Evolutionary conservation across 1,139 yeast species (phyloP), one percentile per base, ranked within the genome.

Genomic region (Suhomyces wounanorum): DNA sequence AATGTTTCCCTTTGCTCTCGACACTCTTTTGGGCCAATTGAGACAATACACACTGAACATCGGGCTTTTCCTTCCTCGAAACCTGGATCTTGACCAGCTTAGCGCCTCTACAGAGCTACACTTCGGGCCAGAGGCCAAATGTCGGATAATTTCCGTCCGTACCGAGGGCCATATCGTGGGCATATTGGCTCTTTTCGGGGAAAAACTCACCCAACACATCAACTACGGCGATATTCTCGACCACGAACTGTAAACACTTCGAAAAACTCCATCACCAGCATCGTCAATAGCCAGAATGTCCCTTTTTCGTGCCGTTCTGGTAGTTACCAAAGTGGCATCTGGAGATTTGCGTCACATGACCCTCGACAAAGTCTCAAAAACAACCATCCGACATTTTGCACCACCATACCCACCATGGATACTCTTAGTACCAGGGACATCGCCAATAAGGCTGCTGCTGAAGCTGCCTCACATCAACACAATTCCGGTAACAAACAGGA

Each of bases 21-120:
- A 74, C n/a, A 64, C 67, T 23, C 63, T 86, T 21, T 64, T 85
- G 40, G 48, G 50, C 10, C 76, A 77, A 16, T 66, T 84, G 53
- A 62, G 70, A 21, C 64, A 65, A 37, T 68, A 84, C 17, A 64
- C 85, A 0, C 60, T 67, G 1, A 83, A 86, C 56, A 77, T 89
- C 33, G 87, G 84, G 8, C 66, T 90, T 11, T 90, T 87, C 62
- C 73, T 91, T n/a, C 97, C 97, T 1, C 75, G 86, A 54, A 87
- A 84, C 57, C 81, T 86, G 43, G 75, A 85, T 57, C 61, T 87
- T 21, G 72, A 73, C 17, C 95, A 89, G 58, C 58, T 87, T 8
- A 65, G 79, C 5, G 60, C 64, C 6, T 73, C 82, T 1, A 81
- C 88, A 0, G 61, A 65, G 28, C 67, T 67, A 23, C 61, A 83